These are phyloP conservation scores for Penicilliopsis zonata DNA, from an alignment of 495 filamentous ascomycete genomes.

Conservation along the genomic window DNA sequence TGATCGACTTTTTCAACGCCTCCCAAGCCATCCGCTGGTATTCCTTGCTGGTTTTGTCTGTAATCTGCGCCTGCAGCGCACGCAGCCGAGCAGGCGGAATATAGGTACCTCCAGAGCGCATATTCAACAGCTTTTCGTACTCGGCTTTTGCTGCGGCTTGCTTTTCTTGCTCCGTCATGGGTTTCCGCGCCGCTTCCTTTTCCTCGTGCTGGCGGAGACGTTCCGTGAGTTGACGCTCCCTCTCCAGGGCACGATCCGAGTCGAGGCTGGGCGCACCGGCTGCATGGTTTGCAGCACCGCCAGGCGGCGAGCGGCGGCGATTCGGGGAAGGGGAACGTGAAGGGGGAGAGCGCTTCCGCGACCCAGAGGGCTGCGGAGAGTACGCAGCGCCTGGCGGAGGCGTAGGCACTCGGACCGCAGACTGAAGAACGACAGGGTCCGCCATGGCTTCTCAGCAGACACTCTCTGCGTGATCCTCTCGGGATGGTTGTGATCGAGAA, in stretches of 20 bases:
- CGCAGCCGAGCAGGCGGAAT: slow-evolving; percentile 86
- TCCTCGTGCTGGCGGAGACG: slow-evolving; percentile 44
- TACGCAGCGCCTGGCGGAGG: slow-evolving; percentile 44
- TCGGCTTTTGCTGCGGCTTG: slow-evolving; percentile 73
- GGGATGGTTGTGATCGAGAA: too few relatives aligned
- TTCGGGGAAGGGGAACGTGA: slow-evolving; percentile 54
- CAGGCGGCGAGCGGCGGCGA: slow-evolving; percentile 46
- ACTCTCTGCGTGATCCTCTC: too few relatives aligned
- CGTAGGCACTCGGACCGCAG: slow-evolving; percentile 56
- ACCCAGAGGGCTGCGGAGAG: slow-evolving; percentile 30
- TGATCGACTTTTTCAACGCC: slow-evolving; percentile 96
- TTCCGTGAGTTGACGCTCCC: slow-evolving; percentile 51
- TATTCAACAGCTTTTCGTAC: slow-evolving; percentile 78
- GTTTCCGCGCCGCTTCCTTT: slow-evolving; percentile 38
- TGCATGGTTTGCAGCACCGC: slow-evolving; percentile 22
- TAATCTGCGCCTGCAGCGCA: slow-evolving; percentile 91
- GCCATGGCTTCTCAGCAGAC: slow-evolving; percentile 19
- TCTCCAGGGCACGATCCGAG: slow-evolving; percentile 43
- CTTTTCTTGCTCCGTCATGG: slow-evolving; percentile 72
- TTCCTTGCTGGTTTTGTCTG: slow-evolving; percentile 89
- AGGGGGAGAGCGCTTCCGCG: slow-evolving; percentile 49
- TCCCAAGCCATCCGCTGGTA: slow-evolving; percentile 99
- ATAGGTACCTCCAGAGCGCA: slow-evolving; percentile 90
- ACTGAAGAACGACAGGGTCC: slow-evolving; percentile 44
- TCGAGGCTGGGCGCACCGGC: slow-evolving; percentile 37